Evolutionary conservation across 306 rosid species (phyloP), one percentile per base, ranked within the genome.

Genomic region (Bauhinia variegata): DNA sequence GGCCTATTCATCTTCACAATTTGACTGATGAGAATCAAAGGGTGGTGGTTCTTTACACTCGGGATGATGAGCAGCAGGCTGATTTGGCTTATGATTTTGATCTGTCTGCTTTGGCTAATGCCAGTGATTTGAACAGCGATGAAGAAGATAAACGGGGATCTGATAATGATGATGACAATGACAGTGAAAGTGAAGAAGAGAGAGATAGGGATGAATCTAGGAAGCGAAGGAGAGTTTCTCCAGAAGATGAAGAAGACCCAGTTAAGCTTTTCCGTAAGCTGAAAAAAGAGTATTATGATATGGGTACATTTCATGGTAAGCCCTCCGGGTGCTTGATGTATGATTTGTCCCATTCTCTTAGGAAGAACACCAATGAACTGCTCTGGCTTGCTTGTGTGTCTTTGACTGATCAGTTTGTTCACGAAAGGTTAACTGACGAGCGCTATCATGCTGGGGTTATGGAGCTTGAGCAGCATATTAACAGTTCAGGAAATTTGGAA

Each of bases 311-410:
- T 33, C 99, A 95, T 42, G 99, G 99, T 0, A 90, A 85, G 80
- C 97, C 99, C 44, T 88, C 99, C 0, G 99, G 99, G 55, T 95
- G 95, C 74, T 79, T 88, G 83, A 95, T 90, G 97, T 90, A 81
- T 75, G 97, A 95, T n/a, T 79, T 95, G 6, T 92, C 92, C 0
- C 86, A 95, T 80, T 85, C 68, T 16, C 69, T 88, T 72, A 66
- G 99, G 81, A 95, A 82, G 84, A 90, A 90, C 75, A 90, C 96
- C 0, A 91, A 90, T 51, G 99, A 95, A 28, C 71, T 95, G 78
- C 82, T 95, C 2, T 95, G 97, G 97, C 60, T 95, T 5, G 88
- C 97, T 41, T 95, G 99, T 36, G 83, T 95, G 13, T 81, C 97
- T 2, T 74, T 95, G 1, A 95, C 99, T 6, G 99, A 95, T 75